Evolutionary conservation across 1,284 basidiomycete genomes (phyloP), one percentile per base, ranked within the genome.

Genomic region (Phylloboletellus chloephorus): DNA sequence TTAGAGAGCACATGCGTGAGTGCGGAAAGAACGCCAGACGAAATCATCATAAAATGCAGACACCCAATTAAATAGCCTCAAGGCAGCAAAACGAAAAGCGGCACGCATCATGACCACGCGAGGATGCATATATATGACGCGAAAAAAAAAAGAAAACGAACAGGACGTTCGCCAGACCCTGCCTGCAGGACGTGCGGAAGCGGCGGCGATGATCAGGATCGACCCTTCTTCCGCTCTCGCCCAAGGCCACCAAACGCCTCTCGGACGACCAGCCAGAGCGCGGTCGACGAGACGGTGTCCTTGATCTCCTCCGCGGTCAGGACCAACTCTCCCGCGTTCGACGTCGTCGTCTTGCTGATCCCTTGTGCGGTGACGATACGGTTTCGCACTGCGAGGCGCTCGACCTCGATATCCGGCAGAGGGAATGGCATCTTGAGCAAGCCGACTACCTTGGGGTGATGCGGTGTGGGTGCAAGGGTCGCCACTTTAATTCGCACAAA

Each of bases 401-500:
- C 80, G 4, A 88, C 69, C 51, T 84, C 77, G 16, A 94, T 68
- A 48, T 88, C 80, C 1, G 86, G 80, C 1, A 97, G 72, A 0
- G 87, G 83, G 62, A 83, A 90, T 7, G 93, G 92, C 36, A 96
- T 78, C 59, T 91, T 88, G 44, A 98, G 74, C 66, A 93, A 80
- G 24, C 83, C 87, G 21, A 98, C 86, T 13, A 98, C 84, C 61
- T 95, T 93, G 6, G 95, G 95, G 63, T 98, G 95, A 62, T 98
- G 92, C 12, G 93, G 94, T 2, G 93, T 93, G 5, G 94, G 95
- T 7, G 81, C 82, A 24, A 96, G 73, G 19, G 85, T 90, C 9
- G 82, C 92, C 8, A 87, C 73, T 57, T 85, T 85, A 35, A 82
- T 47, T 30, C 65, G 63, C 19, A 76, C 22, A 10, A 52, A 47